Percentiles rank a stretch among this genome's conserved stretches.
These are phyloP conservation scores for Thalassiosira tumida DNA, from an alignment of 352 stramenopile genomes.

Conservation along the genomic window DNA sequence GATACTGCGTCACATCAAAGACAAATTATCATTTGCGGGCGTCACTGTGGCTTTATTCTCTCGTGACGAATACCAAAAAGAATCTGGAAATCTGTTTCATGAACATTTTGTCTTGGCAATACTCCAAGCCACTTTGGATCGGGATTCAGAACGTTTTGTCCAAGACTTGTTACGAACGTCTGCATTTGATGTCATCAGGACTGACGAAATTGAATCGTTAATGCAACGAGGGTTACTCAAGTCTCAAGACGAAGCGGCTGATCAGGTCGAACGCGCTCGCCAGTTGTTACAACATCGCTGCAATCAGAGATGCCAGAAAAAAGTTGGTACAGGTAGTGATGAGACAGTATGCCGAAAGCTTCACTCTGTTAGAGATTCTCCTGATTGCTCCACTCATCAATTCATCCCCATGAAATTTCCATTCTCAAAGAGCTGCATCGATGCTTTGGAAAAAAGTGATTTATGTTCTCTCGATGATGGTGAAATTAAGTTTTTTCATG, in stretches of 20 bases:
- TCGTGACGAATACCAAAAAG: slow-evolving; percentile 56
- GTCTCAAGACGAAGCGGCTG: neutral
- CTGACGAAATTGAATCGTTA: slow-evolving; percentile 31
- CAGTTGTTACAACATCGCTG: slow-evolving; percentile 8
- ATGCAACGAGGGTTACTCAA: slow-evolving; percentile 50
- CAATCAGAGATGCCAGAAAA: slow-evolving; percentile 39
- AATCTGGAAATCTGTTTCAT: slow-evolving; percentile 65
- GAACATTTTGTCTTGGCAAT: slow-evolving; percentile 55
- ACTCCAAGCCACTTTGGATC: slow-evolving; percentile 24
- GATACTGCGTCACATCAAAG: slow-evolving; percentile 19
- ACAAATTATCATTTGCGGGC: neutral
- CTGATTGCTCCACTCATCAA: slow-evolving; percentile 24
- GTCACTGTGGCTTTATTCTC: slow-evolving; percentile 33
- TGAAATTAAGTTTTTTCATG: slow-evolving; percentile 5
- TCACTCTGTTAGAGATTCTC: slow-evolving; percentile 39
- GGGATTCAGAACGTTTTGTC: slow-evolving; percentile 9
- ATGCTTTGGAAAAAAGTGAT: slow-evolving; percentile 31
- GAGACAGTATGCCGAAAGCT: slow-evolving; percentile 34
- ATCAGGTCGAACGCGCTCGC: neutral
- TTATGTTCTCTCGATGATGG: slow-evolving; percentile 31
- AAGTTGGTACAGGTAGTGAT: neutral
- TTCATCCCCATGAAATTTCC: slow-evolving; percentile 23
- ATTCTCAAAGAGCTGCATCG: slow-evolving; percentile 9
- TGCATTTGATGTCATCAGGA: slow-evolving; percentile 28
- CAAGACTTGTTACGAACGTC: slow-evolving; percentile 41